A percentile compares a stretch with the other conserved stretches of the same genome.
Evolutionary conservation across 1,284 basidiomycete genomes (phyloP).

Genomic region (Mycosarcoma mackinlayi): DNA sequence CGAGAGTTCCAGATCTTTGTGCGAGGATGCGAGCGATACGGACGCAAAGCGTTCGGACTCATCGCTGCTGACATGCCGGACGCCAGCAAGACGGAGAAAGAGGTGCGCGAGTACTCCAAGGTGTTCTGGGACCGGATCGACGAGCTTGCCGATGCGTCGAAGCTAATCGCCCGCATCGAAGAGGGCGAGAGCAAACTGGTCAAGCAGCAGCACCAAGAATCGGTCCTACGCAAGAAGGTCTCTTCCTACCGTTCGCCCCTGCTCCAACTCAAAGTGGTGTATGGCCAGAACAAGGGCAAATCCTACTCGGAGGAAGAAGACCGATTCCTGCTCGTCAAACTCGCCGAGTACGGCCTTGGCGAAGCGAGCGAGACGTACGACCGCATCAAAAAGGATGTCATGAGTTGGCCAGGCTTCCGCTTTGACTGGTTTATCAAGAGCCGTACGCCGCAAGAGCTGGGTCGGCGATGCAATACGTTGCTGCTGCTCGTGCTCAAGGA

Average conservation of each 20-base stretch:
- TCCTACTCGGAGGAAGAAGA: constrained; percentile 97
- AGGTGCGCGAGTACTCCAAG: constrained; percentile 82
- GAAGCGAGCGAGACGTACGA: constrained; percentile 91
- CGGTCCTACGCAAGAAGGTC: constrained; percentile 54
- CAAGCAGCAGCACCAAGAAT: constrained; percentile 60
- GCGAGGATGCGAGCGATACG: constrained; percentile 84
- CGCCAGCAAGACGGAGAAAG: constrained; percentile 77
- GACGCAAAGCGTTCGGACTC: constrained; percentile 81
- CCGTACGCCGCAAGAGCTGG: constrained; percentile 88
- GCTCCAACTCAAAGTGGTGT: constrained; percentile 62
- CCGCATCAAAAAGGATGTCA: constrained; percentile 93
- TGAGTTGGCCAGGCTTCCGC: constrained; percentile 90
- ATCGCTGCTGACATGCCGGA: constrained; percentile 82
- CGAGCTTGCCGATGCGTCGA: constrained; percentile 73
- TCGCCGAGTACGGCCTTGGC: constrained; percentile 91
- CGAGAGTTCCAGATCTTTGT: constrained; percentile 94
- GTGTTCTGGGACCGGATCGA: constrained; percentile 92
- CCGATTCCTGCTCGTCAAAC: constrained; percentile 88
- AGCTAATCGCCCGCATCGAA: constrained; percentile 61
- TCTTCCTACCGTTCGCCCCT: constrained; percentile 49
- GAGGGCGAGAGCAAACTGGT: constrained; percentile 63
- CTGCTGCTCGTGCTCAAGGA: constrained; percentile 88
- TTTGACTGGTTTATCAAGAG: constrained; percentile 99
- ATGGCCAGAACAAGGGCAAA: constrained; percentile 76
- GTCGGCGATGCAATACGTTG: constrained; percentile 87